Base-by-base conservation (phyloP, 768 basidiomycete species). In the Flagelloscypha sp. region DNA sequence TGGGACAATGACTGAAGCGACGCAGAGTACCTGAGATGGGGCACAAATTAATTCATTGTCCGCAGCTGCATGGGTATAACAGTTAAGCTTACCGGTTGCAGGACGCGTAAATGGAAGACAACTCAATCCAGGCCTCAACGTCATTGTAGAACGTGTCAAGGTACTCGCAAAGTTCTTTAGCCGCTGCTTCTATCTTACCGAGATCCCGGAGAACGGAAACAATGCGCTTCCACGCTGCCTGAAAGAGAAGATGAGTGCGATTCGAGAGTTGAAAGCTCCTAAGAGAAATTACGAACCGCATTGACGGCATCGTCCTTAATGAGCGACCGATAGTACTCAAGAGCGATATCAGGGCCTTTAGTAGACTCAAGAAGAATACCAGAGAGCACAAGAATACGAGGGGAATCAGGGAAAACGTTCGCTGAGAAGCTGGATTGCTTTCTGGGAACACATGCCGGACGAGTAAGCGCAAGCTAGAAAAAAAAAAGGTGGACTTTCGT, bases 141-240 rank as follows among this genome's bases (percentile, higher is more conserved):
- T 95, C 92, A 15, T 77, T 76, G 53, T 94, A 95, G 52, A 89
- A 84, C 0, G 82, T 87, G 48, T 95, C 90, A 13, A 90, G 69
- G 46, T 81, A 79, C 27, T 68, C 62, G 10, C 73, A 72, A 3
- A 94, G 67, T 48, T 89, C 77, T 7, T 77, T 70, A 2, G 84
- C 76, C 0, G 84, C 80, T 32, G 66, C 67, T 33, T 87, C 76
- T 0, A 71, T 56, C 49, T 72, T 72, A 30, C 84, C 78, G 6
- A 60, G 64, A 7, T 75, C 65, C 29, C 80, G 63, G 7, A 84
- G 67, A 8, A 89, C 72, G 0, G 84, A 76, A 44, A 87, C 76
- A 35, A 76, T 74, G n/a, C 90, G 74, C 47, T 89, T 88, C 79
- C 86, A 88, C 21, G 72, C 55, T 1, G 73, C 72, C 88, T 79